Base-by-base conservation (phyloP, 1,139 yeast species). In the Kurtzmaniella quercitrusa region DNA sequence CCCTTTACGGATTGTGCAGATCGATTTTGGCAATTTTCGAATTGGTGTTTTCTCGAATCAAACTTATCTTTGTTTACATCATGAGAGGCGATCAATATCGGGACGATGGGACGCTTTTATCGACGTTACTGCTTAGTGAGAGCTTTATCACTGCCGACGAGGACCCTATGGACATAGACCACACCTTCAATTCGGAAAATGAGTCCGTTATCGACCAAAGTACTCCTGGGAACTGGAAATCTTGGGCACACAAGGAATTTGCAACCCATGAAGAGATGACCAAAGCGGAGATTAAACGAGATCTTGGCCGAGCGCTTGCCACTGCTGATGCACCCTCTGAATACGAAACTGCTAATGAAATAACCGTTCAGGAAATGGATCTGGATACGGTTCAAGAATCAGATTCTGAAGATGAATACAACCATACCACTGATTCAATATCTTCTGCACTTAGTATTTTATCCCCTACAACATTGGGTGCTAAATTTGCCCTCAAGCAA, bases 391-490 rank as follows among this genome's bases (percentile, higher is more conserved):
- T 37, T 4, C 31, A 40, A 25, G 25, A 38, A 9, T 21, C 15
- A 25, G 38, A 43, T n/a, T 34, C 39, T 8, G 45, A 47, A 25
- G 42, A 48, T 2, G 53, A 51, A 18, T 19, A 14, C n/a, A 19
- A 36, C n/a, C 19, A 14, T 14, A 36, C 38, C 12, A 18, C 27
- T 4, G 38, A n/a, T 12, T 41, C 43, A 16, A 40, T 38, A n/a
- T 31, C 36, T 3, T 41, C 40, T 16, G 47, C 45, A 12, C 19
- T 42, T 12, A 42, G 46, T 14, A 40, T 45, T 19, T 41, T 44
- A 6, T 68, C 71, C 33, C 75, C 75, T 3, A 70, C 75, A 1
- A 55, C 53, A 37, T 49, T 68, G 12, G 75, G 75, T 0, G 74
- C 74, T n/a, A 60, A 62, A 47, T 51, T 66, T 43, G 75, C 75